Evolutionary conservation across 2,329 filamentous ascomycete species (phyloP).

Genomic region (Exophiala sideris): DNA sequence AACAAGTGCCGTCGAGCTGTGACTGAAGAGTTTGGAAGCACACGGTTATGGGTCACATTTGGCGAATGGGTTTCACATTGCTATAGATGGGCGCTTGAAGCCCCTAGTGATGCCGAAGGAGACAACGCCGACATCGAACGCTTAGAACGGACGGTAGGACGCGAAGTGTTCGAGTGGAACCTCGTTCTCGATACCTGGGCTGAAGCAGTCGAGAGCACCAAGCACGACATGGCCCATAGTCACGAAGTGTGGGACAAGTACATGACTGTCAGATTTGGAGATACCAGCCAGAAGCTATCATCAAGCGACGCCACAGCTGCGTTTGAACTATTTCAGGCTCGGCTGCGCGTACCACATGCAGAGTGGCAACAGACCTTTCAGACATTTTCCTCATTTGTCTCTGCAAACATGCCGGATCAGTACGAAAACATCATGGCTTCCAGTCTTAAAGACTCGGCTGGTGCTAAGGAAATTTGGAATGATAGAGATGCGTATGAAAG

Average conservation of each 20-base stretch:
- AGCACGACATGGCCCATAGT: slow-evolving; percentile 60
- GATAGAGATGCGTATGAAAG: slow-evolving; percentile 55
- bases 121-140: slow-evolving; percentile 51
- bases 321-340: slow-evolving; percentile 50
- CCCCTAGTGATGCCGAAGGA: slow-evolving; percentile 37
- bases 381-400: slow-evolving; percentile 58
- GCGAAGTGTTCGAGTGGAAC: slow-evolving; percentile 58
- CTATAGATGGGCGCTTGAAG: slow-evolving; percentile 50
- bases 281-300: slow-evolving; percentile 47
- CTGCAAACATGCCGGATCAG: slow-evolving; percentile 49
- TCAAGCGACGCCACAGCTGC: slow-evolving; percentile 50
- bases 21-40: slow-evolving; percentile 59
- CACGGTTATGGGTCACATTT: slow-evolving; percentile 60
- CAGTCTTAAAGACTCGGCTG: slow-evolving; percentile 48
- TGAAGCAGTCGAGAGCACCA: slow-evolving; percentile 55
- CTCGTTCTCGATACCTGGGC: slow-evolving; percentile 55
- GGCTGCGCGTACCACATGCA: slow-evolving; percentile 57
- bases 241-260: slow-evolving; percentile 61
- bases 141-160: slow-evolving; percentile 56
- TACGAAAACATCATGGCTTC: slow-evolving; percentile 57
- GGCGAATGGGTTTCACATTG: slow-evolving; percentile 59
- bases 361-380: slow-evolving; percentile 60
- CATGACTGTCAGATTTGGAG: slow-evolving; percentile 53
- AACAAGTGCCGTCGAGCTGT: slow-evolving; percentile 59
- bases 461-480: slow-evolving; percentile 53